Evolutionary conservation across 2,329 filamentous ascomycete genomes (phyloP).

Genomic region (Nemania serpens): DNA sequence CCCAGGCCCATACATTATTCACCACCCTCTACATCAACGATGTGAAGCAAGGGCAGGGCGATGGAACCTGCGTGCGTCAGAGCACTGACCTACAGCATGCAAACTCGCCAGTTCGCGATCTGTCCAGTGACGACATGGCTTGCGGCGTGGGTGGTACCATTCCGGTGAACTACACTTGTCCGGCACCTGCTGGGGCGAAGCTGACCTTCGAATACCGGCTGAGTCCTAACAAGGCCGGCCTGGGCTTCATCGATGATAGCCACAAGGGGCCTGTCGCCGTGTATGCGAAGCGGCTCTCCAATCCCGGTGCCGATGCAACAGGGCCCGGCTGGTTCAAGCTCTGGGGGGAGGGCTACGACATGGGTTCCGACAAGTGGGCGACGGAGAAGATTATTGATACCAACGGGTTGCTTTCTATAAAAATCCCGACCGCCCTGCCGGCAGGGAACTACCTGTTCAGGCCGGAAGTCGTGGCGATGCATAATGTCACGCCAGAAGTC

Average conservation of each 20-base stretch:
- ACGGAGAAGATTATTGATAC: constrained; percentile 68
- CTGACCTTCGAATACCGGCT: constrained; percentile 71
- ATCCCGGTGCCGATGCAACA: constrained; percentile 52
- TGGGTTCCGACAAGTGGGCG: constrained; percentile 63
- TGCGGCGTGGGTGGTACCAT: constrained; percentile 59
- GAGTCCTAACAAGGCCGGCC: constrained; percentile 56
- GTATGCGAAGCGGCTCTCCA: constrained; percentile 69
- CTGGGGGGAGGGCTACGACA: constrained; percentile 69
- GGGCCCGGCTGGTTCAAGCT: constrained; percentile 79
- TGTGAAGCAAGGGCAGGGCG: constrained; percentile 69
- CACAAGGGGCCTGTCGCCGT: constrained; percentile 67
- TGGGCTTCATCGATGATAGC: constrained; percentile 60
- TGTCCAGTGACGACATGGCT: constrained; percentile 66
- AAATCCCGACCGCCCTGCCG: constrained; percentile 64
- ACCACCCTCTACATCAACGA: constrained; percentile 66
- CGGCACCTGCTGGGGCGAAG: constrained; percentile 54
- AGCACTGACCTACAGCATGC: constrained; percentile 54
- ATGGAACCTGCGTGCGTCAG: constrained; percentile 72
- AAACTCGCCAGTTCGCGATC: constrained; percentile 60
- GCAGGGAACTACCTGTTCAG: constrained; percentile 71
- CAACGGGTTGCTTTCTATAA: constrained; percentile 64
- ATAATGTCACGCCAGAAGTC: constrained; percentile 56
- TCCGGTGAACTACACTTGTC: constrained; percentile 52
- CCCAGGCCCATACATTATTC: constrained; percentile 59
- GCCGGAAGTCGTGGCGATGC: constrained; percentile 70